Conservation (phyloP, 208 protist genomes). For the Sergeia podlipaevii region DNA sequence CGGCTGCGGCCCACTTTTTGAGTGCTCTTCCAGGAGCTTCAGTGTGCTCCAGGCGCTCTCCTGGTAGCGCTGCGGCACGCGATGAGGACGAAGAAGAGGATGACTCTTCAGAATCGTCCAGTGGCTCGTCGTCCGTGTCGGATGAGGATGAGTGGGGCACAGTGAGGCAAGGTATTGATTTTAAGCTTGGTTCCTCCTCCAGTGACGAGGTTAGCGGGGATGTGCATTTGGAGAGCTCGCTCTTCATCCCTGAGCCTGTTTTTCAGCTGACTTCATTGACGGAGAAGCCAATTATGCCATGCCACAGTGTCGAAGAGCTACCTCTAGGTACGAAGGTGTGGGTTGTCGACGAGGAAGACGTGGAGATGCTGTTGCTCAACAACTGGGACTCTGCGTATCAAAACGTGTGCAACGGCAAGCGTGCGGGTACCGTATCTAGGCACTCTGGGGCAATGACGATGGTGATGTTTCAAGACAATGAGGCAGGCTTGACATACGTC, state of each 20-base stretch:
- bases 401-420: constrained; percentile 69
- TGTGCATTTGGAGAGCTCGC: constrained; percentile 16
- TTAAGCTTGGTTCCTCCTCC: constrained; percentile 13
- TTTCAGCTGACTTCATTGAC: constrained; percentile 27
- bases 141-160: constrained; percentile 39
- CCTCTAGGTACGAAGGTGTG: constrained; percentile 51
- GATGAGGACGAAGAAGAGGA: constrained; percentile 21
- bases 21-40: background rate
- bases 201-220: constrained; percentile 9
- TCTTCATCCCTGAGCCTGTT: constrained; percentile 71
- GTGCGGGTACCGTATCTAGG: constrained; percentile 42
- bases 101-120: constrained; percentile 1
- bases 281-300: constrained; percentile 46
- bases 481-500: constrained; percentile 27
- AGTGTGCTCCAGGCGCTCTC: background rate
- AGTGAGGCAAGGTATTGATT: constrained; percentile 15
- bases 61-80: background rate
- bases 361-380: constrained; percentile 54
- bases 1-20: background rate
- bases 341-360: constrained; percentile 81
- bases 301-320: constrained; percentile 28
- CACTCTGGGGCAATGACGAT: constrained; percentile 63
- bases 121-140: constrained; percentile 1
- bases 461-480: constrained; percentile 38
- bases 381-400: constrained; percentile 56